Base-by-base conservation (phyloP, 2,329 filamentous ascomycete genomes). In the Macrophomina pseudophaseolina region DNA sequence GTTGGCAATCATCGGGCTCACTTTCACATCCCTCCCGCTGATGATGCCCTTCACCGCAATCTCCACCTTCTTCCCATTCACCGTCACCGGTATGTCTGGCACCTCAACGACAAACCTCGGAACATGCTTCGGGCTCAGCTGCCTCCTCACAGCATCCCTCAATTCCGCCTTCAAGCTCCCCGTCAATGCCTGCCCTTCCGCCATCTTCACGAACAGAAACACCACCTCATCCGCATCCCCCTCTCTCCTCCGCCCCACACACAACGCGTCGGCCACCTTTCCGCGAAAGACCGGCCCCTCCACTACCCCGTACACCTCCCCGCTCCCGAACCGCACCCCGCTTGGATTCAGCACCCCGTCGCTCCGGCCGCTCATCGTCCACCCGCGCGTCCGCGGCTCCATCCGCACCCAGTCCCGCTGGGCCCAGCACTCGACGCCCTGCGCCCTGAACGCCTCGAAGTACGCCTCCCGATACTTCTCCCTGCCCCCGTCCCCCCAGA, bases 1-100 rank as follows among this genome's bases (percentile, higher is more conserved):
- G 73, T 96, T 95, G 64, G 91, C 79, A 72, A 95, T 78, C 4
- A 91, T 94, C 1, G 91, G 91, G 58, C 89, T 92, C 0, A 91
- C 86, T 78, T 90, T 92, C 74, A 95, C 86, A 30, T 80, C 86
- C 71, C 88, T 87, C 0, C 92, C 92, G 0, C 87, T 92, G 0
- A 95, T 89, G 69, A 95, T 95, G 74, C 92, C 90, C 80, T 95
- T 95, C 35, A 95, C 90, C 0, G 91, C 91, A 63, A 95, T 72
- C 76, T 95, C 92, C 4, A 95, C 92, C 77, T 95, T 95, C 76
- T 95, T 95, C 59, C 92, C 79, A 74, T 94, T 95, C 69, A 95
- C 88, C 0, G 92, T 95, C 78, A 92, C 90, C 68, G 92, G 92
- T 74, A 95, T 93, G 71, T 91, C 92, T 18, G 88, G 89, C 6